These are phyloP conservation scores for Penicillium verhagenii DNA, from an alignment of 495 filamentous ascomycete species.

Conservation along the genomic window DNA sequence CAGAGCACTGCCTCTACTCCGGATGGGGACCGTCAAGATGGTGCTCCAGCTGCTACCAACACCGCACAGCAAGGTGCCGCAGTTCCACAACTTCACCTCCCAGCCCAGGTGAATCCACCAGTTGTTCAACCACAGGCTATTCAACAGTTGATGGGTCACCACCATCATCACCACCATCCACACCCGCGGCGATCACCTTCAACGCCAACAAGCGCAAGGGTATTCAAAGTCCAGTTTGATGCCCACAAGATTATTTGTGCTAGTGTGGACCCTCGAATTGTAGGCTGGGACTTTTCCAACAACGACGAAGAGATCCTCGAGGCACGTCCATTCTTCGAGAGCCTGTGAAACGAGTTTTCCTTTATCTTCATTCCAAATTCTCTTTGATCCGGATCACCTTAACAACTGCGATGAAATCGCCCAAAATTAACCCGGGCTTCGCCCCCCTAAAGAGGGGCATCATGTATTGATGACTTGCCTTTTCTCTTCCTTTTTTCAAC, in stretches of 20 bases:
- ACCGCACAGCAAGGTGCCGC: background rate
- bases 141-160: conserved; percentile 11
- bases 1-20: background rate
- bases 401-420: background rate
- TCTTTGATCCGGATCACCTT: no score
- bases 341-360: conserved; percentile 22
- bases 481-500: background rate
- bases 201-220: conserved; percentile 51
- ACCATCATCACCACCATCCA: conserved; percentile 21
- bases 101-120: background rate
- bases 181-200: conserved; percentile 8
- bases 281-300: conserved; percentile 97
- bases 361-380: background rate
- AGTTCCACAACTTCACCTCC: background rate
- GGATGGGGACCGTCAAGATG: background rate
- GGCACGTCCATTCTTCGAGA: conserved; percentile 71
- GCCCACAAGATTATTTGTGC: conserved; percentile 92
- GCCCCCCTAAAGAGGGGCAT: background rate
- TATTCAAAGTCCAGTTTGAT: conserved; percentile 99
- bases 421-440: no score
- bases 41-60: background rate
- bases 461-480: background rate
- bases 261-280: conserved; percentile 83
- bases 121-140: conserved; percentile 6
- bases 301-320: conserved; percentile 82